Conservation (phyloP, 352 stramenopile genomes). For the Pythium pyrilobum region DNA sequence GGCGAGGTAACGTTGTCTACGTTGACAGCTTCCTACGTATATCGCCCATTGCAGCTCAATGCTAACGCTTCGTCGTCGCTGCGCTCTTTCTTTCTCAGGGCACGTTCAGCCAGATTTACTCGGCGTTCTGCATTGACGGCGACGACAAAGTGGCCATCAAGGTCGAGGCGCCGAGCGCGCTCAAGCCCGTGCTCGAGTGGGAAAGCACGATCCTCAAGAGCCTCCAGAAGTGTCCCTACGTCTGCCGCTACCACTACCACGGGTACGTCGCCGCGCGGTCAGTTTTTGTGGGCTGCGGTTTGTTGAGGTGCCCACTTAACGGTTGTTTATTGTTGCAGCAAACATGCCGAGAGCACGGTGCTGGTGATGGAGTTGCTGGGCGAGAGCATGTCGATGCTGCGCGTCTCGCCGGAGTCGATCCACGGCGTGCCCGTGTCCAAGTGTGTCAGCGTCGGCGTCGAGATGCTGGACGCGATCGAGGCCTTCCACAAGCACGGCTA, state of each 20-base stretch:
- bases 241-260: constrained; percentile 84
- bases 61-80: too few species aligned
- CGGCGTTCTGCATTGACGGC: constrained; percentile 70
- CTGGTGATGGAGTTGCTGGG: constrained; percentile 87
- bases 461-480: constrained; percentile 88
- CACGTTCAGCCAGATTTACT: constrained; percentile 89
- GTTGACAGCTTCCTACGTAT: neutral
- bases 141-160: constrained; percentile 80
- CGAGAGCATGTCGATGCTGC: constrained; percentile 87
- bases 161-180: constrained; percentile 76
- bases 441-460: constrained; percentile 64
- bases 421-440: constrained; percentile 70
- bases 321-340: constrained; percentile 22
- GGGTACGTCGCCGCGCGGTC: constrained; percentile 20
- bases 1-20: constrained; percentile 43
- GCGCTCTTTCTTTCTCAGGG: constrained; percentile 29
- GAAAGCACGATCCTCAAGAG: constrained; percentile 85
- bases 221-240: constrained; percentile 75
- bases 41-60: too few species aligned
- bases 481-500: constrained; percentile 82
- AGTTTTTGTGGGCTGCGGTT: neutral
- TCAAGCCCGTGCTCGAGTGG: constrained; percentile 88
- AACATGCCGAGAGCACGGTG: constrained; percentile 81
- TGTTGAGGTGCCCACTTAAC: neutral
- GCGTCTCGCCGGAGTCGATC: constrained; percentile 69